Base-by-base conservation (phyloP, 2,329 filamentous ascomycete genomes). In the Monilinia polystroma region DNA sequence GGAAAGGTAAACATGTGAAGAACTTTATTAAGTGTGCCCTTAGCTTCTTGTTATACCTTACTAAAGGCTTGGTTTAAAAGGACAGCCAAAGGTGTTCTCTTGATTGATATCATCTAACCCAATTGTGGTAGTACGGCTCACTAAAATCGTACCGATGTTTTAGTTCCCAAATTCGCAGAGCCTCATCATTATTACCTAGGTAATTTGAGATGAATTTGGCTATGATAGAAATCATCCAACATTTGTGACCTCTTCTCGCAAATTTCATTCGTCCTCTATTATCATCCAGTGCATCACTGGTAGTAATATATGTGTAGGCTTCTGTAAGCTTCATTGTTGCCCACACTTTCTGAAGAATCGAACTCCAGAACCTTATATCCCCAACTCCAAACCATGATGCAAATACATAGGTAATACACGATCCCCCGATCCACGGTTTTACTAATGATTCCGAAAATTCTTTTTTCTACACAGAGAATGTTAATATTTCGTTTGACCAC, bases 381-480 rank as follows among this genome's bases (percentile, higher is more conserved):
- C 41, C 20, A 54, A 57, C 53, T 54, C 62, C 62, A 56, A 64
- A 54, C 43, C 26, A 60, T 23, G n/a, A 57, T 35, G 38, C 26
- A 47, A 51, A 64, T 51, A 56, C 57, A 38, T 49, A 64, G 63
- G 54, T 49, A 57, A 58, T 63, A 49, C 63, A 58, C 45, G 63
- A 64, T 64, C 63, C 52, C 63, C 63, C 63, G 53, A 64, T 58
- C 63, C 29, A 51, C n/a, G 18, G 43, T 29, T 38, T 38, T 54
- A 38, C 62, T 72, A 79, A 70, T 87, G 84, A 81, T 87, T 88
- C 72, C 85, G 79, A 75, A 87, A 87, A 81, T 86, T 81, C 82
- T 91, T 91, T 79, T 91, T 90, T 79, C 90, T 55, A 53, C 41
- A 67, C 54, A n/a, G 16, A 29, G 41, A 5, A 49, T 64, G 56